Base-by-base conservation (phyloP, 768 basidiomycete species). In the Agrocybe praecox region DNA sequence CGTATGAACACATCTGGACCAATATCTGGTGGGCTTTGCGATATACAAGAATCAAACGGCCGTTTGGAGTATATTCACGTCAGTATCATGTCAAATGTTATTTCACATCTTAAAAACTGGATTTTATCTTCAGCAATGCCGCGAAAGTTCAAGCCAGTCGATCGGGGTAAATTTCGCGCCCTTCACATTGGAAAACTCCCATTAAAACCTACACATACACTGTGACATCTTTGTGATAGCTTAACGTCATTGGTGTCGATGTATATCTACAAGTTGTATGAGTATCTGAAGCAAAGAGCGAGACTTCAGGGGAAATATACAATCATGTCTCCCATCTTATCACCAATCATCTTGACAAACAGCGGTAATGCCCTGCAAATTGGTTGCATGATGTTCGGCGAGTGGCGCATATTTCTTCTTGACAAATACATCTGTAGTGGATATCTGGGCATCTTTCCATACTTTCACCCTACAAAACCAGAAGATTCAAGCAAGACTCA, bases 31-130 rank as follows among this genome's bases (percentile, higher is more conserved):
- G n/a, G n/a, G n/a, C n/a, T n/a, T n/a, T n/a, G n/a, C n/a, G n/a
- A n/a, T n/a, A n/a, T 84, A 83, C 66, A 74, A 75, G 55, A 84
- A 84, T 59, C 76, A 83, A 63, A 80, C 80, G 6, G 56, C 65
- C 5, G 70, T 83, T 18, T 82, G n/a, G n/a, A n/a, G 80, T 78
- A 70, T 81, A 66, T 64, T 71, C 60, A 36, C 23, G 23, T 8
- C n/a, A 19, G 29, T 46, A 19, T 43, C 23, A 52, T 23, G 29
- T n/a, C n/a, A n/a, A n/a, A n/a, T n/a, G n/a, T n/a, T n/a, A n/a
- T 5, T 19, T 32, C 47, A 14, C 50, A 14, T 48, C 57, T 52
- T 62, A n/a, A n/a, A n/a, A n/a, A n/a, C n/a, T n/a, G n/a, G n/a
- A n/a, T n/a, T n/a, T n/a, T n/a, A n/a, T n/a, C 56, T 34, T 50